Evolutionary conservation across 257 asterid species (phyloP), one percentile per base, ranked within the genome.

Genomic region (Coffea canephora): DNA sequence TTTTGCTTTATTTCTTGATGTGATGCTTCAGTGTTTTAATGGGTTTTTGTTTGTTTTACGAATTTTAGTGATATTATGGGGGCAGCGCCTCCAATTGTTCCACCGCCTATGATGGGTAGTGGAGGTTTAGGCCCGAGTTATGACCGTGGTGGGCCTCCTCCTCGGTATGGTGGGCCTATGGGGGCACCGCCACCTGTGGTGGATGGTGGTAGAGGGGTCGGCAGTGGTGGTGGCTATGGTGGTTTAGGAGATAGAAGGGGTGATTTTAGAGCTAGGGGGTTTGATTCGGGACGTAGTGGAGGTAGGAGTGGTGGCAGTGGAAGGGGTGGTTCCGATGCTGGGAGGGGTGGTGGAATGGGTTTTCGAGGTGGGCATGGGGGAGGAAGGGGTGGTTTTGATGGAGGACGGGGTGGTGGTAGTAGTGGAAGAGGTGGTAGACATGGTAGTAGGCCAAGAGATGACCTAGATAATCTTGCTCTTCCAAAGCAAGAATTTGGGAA

Each of bases 401-500:
- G 94, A 76, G 93, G 90, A 25, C 86, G 90, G 71, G 84, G 88
- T 75, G 91, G 89, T 71, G 79, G 78, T 50, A 49, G 36, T 43
- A 49, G 84, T 10, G 79, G 84, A 5, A 83, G 93, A 64, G 95
- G 93, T 36, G 84, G 91, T 86, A 85, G 91, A 81, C 71, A 82
- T 48, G 88, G 89, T 25, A 71, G 80, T 18, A 18, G 64, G 73
- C 59, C 81, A 49, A 87, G 91, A 71, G 98, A 91, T 83, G 98
- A 92, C 82, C 86, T 94, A 64, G 92, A 92, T 74, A 83, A 73
- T 75, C 88, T 94, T 80, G 66, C 88, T 75, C 97, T 92, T 73
- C 97, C 97, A 7, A 92, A 87, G 80, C 96, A 84, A 68, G 96
- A 94, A 79, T 94, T 94, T 80, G 88, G 94, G 68, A 87, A 92